These are phyloP conservation scores for Omphalea diandra DNA, from an alignment of 441 rosid species.

Conservation along the genomic window DNA sequence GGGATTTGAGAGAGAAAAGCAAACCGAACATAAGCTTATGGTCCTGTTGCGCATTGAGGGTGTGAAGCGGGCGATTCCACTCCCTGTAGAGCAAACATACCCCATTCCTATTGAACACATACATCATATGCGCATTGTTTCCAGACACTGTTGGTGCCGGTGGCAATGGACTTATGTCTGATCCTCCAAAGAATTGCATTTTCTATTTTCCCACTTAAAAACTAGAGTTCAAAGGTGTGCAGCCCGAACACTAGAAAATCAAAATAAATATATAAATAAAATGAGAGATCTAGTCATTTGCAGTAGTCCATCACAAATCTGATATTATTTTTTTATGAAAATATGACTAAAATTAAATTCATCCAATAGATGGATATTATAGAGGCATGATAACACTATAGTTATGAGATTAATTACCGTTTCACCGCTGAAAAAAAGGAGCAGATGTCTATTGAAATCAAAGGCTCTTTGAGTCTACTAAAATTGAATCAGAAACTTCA, in stretches of 20 bases:
- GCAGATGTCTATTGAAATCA: background rate
- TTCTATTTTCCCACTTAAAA: background rate
- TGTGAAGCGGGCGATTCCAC: constrained; percentile 85
- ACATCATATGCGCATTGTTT: constrained; percentile 84
- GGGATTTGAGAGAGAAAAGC: constrained; percentile 52
- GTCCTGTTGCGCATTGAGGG: constrained; percentile 79
- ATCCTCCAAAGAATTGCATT: constrained; percentile 96
- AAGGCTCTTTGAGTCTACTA: background rate
- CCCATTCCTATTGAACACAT: constrained; percentile 74
- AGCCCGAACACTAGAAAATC: constrained; percentile 7
- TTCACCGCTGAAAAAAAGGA: background rate
- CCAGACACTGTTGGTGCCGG: constrained; percentile 63
- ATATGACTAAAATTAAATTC: background rate
- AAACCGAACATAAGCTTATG: constrained; percentile 91
- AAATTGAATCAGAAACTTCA: background rate
- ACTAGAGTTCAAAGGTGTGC: background rate
- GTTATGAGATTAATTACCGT: no score
- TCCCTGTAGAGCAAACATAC: constrained; percentile 84
- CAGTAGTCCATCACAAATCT: background rate
- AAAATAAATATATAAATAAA: no score
- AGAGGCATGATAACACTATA: no score
- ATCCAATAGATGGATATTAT: background rate
- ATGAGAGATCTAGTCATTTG: constrained; percentile 16
- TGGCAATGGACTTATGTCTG: constrained; percentile 83
- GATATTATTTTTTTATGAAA: no score